These are phyloP conservation scores for Sphagnurus paluster DNA, from an alignment of 1,284 basidiomycete species.

Conservation along the genomic window DNA sequence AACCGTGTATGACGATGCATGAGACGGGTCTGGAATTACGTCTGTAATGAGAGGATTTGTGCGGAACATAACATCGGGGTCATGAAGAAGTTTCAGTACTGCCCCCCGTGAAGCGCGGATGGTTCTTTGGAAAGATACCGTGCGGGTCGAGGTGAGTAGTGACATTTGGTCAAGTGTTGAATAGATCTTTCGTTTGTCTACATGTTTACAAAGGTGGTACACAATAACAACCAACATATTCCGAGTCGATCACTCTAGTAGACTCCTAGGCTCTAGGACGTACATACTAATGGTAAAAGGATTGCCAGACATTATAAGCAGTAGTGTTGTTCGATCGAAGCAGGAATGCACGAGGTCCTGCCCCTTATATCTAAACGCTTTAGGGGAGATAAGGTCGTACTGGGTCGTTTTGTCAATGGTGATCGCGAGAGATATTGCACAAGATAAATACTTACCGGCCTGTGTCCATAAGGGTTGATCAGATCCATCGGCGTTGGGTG, in stretches of 20 bases:
- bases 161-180: background rate
- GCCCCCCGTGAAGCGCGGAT: constrained; percentile 25
- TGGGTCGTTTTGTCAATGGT: background rate
- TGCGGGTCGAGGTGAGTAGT: constrained; percentile 27
- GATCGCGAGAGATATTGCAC: background rate
- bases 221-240: too few species aligned
- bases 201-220: too few species aligned
- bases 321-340: too few species aligned
- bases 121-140: constrained; percentile 24
- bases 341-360: too few species aligned
- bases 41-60: constrained; percentile 36
- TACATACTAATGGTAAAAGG: too few species aligned
- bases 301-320: too few species aligned
- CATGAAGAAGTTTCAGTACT: constrained; percentile 33
- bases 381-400: constrained; percentile 15
- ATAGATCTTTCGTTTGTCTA: background rate
- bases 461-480: constrained; percentile 31
- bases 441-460: constrained; percentile 19
- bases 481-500: constrained; percentile 34
- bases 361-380: too few species aligned
- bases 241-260: too few species aligned
- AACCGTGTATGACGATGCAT: constrained; percentile 33
- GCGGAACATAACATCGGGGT: constrained; percentile 31
- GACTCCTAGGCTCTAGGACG: too few species aligned
- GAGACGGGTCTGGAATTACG: constrained; percentile 24